A percentile compares a stretch with the other conserved stretches of the same genome.
phyloP scores from a whole-genome alignment of 116 monocot species.

The Posidonia oceanica region DNA sequence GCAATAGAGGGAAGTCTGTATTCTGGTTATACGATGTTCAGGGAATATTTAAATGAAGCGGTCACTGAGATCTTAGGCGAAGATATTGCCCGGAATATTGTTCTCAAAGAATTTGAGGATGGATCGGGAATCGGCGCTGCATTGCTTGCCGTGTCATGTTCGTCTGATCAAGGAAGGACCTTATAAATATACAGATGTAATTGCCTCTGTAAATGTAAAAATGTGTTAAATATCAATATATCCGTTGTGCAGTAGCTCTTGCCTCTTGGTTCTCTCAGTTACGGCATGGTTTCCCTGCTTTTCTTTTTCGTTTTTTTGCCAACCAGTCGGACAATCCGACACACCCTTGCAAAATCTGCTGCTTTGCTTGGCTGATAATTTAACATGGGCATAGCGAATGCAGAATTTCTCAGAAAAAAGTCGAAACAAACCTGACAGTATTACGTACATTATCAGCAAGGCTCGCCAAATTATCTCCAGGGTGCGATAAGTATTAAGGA shows the following conservation, averaged over 20 bases:
- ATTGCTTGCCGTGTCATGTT: constrained; percentile 64
- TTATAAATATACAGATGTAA: constrained; percentile 6
- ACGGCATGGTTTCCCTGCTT: too few relatives aligned
- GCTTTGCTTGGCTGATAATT: too few relatives aligned
- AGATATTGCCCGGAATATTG: constrained; percentile 55
- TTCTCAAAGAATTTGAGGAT: constrained; percentile 50
- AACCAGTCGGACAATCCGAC: too few relatives aligned
- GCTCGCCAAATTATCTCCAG: too few relatives aligned
- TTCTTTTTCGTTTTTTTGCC: too few relatives aligned
- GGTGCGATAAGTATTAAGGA: too few relatives aligned
- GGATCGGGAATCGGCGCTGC: constrained; percentile 86
- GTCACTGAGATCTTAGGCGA: constrained; percentile 80
- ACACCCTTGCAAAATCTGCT: too few relatives aligned
- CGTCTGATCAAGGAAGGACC: constrained; percentile 28
- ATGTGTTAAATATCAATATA: constrained; percentile 5
- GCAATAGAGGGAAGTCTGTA: constrained; percentile 81
- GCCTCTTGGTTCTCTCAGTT: too few relatives aligned
- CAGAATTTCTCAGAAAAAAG: too few relatives aligned
- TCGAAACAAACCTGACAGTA: too few relatives aligned
- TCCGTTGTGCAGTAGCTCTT: constrained; percentile 6
- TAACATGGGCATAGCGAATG: too few relatives aligned
- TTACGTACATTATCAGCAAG: too few relatives aligned
- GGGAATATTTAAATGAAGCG: constrained; percentile 84
- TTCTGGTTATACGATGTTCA: constrained; percentile 48
- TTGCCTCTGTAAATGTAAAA: constrained; percentile 9